These are phyloP conservation scores for Rhizophagus clarus DNA, from an alignment of 192 early-diverging fungal genomes.

Conservation along the genomic window DNA sequence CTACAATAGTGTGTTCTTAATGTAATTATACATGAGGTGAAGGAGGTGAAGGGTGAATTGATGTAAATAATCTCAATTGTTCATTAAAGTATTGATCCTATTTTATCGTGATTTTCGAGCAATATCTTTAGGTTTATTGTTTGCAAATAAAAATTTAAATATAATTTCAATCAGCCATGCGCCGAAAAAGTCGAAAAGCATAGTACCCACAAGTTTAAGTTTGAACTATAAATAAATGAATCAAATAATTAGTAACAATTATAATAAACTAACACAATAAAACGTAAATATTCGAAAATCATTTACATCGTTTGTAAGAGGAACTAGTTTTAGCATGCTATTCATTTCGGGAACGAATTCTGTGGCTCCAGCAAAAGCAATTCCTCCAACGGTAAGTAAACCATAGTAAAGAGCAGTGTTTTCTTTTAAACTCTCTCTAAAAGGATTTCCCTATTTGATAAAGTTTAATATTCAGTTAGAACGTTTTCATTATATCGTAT, in stretches of 20 bases:
- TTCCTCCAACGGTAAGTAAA: slow-evolving; percentile 77
- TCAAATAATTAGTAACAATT: background rate
- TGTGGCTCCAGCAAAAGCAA: slow-evolving; percentile 87
- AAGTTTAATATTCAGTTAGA: background rate
- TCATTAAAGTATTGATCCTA: background rate
- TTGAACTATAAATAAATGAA: slow-evolving; percentile 63
- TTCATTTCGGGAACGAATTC: slow-evolving; percentile 90
- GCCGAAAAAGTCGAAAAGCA: slow-evolving; percentile 87
- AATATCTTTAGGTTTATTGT: slow-evolving; percentile 89
- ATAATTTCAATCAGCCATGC: slow-evolving; percentile 82
- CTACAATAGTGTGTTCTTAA: background rate
- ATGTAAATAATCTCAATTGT: background rate
- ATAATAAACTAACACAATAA: background rate
- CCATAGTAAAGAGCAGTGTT: slow-evolving; percentile 94
- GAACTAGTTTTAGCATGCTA: slow-evolving; percentile 86
- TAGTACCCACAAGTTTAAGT: slow-evolving; percentile 73
- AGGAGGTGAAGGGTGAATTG: background rate
- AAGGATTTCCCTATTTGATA: slow-evolving; percentile 77
- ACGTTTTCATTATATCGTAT: background rate
- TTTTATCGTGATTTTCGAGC: slow-evolving; percentile 37
- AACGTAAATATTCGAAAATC: slow-evolving; percentile 1
- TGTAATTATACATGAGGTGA: background rate
- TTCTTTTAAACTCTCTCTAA: slow-evolving; percentile 90
- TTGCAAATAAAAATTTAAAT: slow-evolving; percentile 78
- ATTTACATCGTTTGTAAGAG: slow-evolving; percentile 41